Conservation (phyloP, 148 eudicot genomes). For the Vaccinium macrocarpon region DNA sequence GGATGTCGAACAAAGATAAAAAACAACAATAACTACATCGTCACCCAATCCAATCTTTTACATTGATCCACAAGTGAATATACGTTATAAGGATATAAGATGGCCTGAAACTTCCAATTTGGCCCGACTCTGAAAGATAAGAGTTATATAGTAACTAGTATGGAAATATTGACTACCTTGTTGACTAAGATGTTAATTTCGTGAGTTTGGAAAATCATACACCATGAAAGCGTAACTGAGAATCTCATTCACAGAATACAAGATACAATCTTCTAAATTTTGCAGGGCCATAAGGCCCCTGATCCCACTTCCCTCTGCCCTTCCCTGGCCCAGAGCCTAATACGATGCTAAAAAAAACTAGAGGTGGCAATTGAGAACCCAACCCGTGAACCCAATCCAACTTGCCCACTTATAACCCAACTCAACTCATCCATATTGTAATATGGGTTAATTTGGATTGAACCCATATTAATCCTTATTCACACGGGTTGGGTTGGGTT, state of each 20-base stretch:
- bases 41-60: background rate
- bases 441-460: too few relatives aligned
- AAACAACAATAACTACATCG: background rate
- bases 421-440: too few relatives aligned
- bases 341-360: background rate
- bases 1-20: background rate
- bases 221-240: background rate
- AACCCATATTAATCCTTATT: too few relatives aligned
- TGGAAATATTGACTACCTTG: background rate
- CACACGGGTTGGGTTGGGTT: too few relatives aligned
- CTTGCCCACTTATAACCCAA: too few relatives aligned
- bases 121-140: background rate
- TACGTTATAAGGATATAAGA: background rate
- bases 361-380: too few relatives aligned
- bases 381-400: too few relatives aligned
- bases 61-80: background rate
- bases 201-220: background rate
- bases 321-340: background rate
- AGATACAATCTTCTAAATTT: background rate
- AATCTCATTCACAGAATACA: background rate
- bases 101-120: background rate
- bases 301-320: background rate
- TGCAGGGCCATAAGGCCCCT: background rate
- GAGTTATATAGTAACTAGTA: background rate
- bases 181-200: background rate